Percentiles rank a stretch among this genome's conserved stretches.
phyloP scores from a whole-genome alignment of 108 stramenopile genomes.

The Skeletonema potamos region DNA sequence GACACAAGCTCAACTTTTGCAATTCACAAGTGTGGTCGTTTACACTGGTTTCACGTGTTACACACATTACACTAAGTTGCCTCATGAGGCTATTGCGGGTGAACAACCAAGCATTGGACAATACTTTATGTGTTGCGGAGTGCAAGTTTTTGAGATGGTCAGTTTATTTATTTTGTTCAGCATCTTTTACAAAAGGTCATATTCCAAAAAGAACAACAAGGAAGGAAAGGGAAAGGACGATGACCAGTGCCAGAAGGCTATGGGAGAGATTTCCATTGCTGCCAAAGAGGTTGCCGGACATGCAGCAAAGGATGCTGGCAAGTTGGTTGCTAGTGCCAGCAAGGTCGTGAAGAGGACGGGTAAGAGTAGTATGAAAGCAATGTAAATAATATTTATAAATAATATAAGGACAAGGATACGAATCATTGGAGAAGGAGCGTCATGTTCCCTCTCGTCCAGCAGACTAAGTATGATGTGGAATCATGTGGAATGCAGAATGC shows the following conservation, averaged over 20 bases:
- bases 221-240: slow-evolving; percentile 18
- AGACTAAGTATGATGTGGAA: no score
- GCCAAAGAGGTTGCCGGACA: slow-evolving; percentile 37
- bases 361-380: slow-evolving; percentile 22
- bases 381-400: slow-evolving; percentile 9
- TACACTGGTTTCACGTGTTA: slow-evolving; percentile 59
- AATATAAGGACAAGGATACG: background rate
- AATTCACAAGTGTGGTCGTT: slow-evolving; percentile 92
- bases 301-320: slow-evolving; percentile 48
- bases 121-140: slow-evolving; percentile 52
- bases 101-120: slow-evolving; percentile 30
- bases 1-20: slow-evolving; percentile 93
- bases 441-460: no score
- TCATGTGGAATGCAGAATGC: no score
- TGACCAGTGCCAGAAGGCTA: slow-evolving; percentile 49
- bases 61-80: slow-evolving; percentile 34
- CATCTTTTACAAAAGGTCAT: slow-evolving; percentile 75
- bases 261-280: slow-evolving; percentile 40
- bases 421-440: no score
- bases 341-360: slow-evolving; percentile 31
- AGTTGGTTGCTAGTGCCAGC: slow-evolving; percentile 39
- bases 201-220: slow-evolving; percentile 56
- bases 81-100: slow-evolving; percentile 38
- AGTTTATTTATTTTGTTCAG: slow-evolving; percentile 84
- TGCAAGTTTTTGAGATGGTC: slow-evolving; percentile 86